Conservation (phyloP, 768 basidiomycete species). For the Pholiota conissans region DNA sequence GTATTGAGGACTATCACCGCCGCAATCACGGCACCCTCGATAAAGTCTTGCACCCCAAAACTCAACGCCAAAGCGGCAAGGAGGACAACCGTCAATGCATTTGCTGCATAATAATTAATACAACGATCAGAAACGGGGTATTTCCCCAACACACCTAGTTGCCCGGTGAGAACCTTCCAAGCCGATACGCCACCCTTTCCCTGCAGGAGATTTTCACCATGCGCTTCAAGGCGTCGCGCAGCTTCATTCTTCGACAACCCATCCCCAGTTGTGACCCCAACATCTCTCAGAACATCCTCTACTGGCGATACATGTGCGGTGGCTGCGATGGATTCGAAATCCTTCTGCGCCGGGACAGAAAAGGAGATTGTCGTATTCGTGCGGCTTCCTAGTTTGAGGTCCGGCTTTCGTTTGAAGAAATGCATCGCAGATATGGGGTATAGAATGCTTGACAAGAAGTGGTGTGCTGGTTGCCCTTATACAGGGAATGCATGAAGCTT, state of each 20-base stretch:
- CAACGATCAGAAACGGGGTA: not conserved
- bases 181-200: slow-evolving; percentile 36
- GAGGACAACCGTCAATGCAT: slow-evolving; percentile 39
- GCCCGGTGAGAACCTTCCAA: slow-evolving; percentile 31
- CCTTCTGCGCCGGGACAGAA: slow-evolving; percentile 29
- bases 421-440: not conserved
- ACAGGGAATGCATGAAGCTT: no score
- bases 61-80: slow-evolving; percentile 47
- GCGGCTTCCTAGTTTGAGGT: not conserved
- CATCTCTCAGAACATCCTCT: slow-evolving; percentile 28
- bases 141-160: slow-evolving; percentile 25
- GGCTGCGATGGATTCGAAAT: slow-evolving; percentile 30
- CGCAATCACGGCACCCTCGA: slow-evolving; percentile 52
- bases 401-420: not conserved
- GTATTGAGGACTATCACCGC: slow-evolving; percentile 44
- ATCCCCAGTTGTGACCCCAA: slow-evolving; percentile 31
- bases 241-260: slow-evolving; percentile 38
- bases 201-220: slow-evolving; percentile 34
- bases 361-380: slow-evolving; percentile 25
- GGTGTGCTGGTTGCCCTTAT: not conserved
- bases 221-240: slow-evolving; percentile 28
- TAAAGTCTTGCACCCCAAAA: slow-evolving; percentile 54
- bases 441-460: not conserved
- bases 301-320: slow-evolving; percentile 31
- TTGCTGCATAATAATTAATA: slow-evolving; percentile 25